phyloP scores from a whole-genome alignment of 352 stramenopile genomes.

The Globisporangium orthogonon region DNA sequence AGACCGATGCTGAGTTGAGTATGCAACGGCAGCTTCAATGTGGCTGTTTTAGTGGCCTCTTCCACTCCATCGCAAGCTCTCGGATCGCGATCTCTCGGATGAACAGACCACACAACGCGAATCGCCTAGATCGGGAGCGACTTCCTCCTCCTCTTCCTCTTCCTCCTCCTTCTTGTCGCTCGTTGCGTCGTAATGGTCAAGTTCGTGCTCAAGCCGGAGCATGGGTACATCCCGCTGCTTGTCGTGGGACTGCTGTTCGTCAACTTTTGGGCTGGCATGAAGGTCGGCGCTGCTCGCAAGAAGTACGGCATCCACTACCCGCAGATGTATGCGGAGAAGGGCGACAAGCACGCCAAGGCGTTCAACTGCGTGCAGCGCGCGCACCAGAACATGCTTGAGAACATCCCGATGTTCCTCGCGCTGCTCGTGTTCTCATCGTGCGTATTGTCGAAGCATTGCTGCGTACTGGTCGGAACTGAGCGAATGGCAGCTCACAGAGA shows the following conservation, averaged over 20 bases:
- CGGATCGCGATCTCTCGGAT: too few species aligned
- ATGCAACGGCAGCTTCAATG: not conserved
- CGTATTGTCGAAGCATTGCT: not conserved
- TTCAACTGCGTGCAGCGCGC: conserved; percentile 21
- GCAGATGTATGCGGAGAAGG: conserved; percentile 86
- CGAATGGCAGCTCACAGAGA: too few species aligned
- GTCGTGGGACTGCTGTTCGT: conserved; percentile 49
- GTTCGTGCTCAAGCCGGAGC: conserved; percentile 48
- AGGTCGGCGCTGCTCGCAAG: conserved; percentile 56
- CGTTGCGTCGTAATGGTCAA: not conserved
- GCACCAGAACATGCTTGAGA: conserved; percentile 87
- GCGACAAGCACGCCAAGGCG: conserved; percentile 81
- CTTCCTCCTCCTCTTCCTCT: too few species aligned
- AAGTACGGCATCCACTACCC: conserved; percentile 57
- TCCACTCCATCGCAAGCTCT: not conserved
- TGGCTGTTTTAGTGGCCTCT: not conserved
- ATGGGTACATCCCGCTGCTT: conserved; percentile 58
- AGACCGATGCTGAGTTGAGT: not conserved
- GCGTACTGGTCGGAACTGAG: too few species aligned
- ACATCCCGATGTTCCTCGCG: conserved; percentile 2
- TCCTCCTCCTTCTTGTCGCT: not conserved
- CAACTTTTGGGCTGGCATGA: conserved; percentile 44
- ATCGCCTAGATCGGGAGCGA: too few species aligned
- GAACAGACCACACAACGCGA: too few species aligned
- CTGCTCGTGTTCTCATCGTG: conserved; percentile 1